A percentile compares a stretch with the other conserved stretches of the same genome.
Conservation (phyloP, 2,329 filamentous ascomycete species). For the Aspergillus pseudotamarii region DNA sequence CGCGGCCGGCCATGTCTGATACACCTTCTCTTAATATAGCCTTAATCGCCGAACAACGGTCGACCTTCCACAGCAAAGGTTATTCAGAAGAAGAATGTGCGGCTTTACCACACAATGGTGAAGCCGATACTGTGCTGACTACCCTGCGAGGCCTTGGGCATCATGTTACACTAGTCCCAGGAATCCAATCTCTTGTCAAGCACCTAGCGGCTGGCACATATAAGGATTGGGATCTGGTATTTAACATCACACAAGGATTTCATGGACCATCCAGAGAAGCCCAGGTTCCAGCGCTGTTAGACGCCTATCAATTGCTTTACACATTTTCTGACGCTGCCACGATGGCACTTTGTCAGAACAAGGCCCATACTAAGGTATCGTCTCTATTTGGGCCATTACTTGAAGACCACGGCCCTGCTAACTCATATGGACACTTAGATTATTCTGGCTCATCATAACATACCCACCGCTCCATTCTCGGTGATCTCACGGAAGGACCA, state of each 20-base stretch:
- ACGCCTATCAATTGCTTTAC: slow-evolving; percentile 27
- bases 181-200: slow-evolving; percentile 15
- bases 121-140: background rate
- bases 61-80: slow-evolving; percentile 13
- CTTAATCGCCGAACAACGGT: slow-evolving; percentile 15
- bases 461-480: too few relatives aligned
- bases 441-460: too few relatives aligned
- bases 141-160: slow-evolving; percentile 5
- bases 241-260: slow-evolving; percentile 25
- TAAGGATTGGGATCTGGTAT: slow-evolving; percentile 26
- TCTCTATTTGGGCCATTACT: too few relatives aligned
- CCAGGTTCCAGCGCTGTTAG: slow-evolving; percentile 26
- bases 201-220: slow-evolving; percentile 17
- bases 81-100: slow-evolving; percentile 19
- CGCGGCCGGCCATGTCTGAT: too few relatives aligned
- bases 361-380: slow-evolving; percentile 3
- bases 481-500: too few relatives aligned
- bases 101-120: slow-evolving; percentile 16
- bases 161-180: slow-evolving; percentile 15
- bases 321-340: slow-evolving; percentile 24
- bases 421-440: too few relatives aligned
- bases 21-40: slow-evolving; percentile 8
- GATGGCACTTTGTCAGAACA: slow-evolving; percentile 22
- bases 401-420: too few relatives aligned
- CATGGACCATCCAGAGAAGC: slow-evolving; percentile 23